Evolutionary conservation across 2,329 filamentous ascomycete species (phyloP).

Genomic region (Monilinia laxa): DNA sequence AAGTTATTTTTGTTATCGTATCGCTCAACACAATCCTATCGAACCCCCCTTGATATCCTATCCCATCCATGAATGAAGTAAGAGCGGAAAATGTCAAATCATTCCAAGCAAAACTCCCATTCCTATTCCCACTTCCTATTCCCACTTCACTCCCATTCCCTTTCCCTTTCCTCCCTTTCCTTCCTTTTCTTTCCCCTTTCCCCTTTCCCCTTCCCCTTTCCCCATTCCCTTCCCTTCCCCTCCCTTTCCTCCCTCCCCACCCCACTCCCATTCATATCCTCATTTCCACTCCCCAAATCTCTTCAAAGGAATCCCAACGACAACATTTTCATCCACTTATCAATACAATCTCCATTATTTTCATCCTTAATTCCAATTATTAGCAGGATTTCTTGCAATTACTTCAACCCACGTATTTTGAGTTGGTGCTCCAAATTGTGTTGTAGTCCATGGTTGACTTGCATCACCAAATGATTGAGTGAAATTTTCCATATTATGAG

Average conservation of each 20-base stretch:
- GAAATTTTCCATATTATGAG: conserved; percentile 22
- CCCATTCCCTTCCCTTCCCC: background rate
- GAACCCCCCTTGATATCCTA: background rate
- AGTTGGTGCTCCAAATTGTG: conserved; percentile 14
- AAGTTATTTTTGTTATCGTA: background rate
- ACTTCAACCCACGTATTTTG: conserved; percentile 2
- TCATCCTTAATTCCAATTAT: conserved; percentile 6
- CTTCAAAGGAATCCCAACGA: too few relatives aligned
- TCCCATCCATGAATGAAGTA: background rate
- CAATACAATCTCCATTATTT: background rate
- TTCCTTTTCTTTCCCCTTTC: too few relatives aligned
- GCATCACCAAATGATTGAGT: conserved; percentile 18
- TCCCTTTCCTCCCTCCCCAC: background rate
- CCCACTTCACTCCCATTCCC: too few relatives aligned
- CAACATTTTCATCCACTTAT: background rate
- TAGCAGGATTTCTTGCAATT: background rate
- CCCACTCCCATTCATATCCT: background rate
- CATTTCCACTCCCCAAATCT: too few relatives aligned
- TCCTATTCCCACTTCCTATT: too few relatives aligned
- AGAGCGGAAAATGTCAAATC: background rate
- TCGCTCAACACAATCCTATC: conserved; percentile 1
- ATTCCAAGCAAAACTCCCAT: conserved; percentile 3
- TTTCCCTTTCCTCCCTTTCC: too few relatives aligned
- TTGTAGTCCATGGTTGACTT: conserved; percentile 9
- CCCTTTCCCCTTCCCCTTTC: too few relatives aligned